phyloP scores from a whole-genome alignment of 148 eudicot species.

The Silene uniflora region DNA sequence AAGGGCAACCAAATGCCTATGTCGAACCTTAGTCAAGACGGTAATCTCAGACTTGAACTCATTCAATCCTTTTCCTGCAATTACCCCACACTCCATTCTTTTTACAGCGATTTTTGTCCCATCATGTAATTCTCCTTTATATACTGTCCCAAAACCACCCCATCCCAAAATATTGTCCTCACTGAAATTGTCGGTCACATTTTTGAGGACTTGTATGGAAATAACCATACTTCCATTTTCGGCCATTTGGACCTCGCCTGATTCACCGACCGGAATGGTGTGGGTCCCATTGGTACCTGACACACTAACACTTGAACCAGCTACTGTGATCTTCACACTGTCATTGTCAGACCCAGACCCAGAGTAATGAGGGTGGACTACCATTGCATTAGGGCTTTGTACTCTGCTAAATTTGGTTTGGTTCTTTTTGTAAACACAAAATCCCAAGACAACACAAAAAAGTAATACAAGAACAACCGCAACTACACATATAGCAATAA shows the following conservation, averaged over 20 bases:
- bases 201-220: constrained; percentile 36
- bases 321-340: constrained; percentile 81
- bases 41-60: constrained; percentile 87
- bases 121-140: constrained; percentile 34
- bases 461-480: constrained; percentile 49
- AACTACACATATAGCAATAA: constrained; percentile 44
- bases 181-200: constrained; percentile 31
- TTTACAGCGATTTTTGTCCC: constrained; percentile 37
- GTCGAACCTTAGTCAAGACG: constrained; percentile 81
- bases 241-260: constrained; percentile 69
- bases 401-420: constrained; percentile 65
- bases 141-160: constrained; percentile 36
- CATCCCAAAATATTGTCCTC: constrained; percentile 31
- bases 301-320: constrained; percentile 80
- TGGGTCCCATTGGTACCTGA: constrained; percentile 56
- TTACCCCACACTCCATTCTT: constrained; percentile 61
- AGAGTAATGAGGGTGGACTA: constrained; percentile 78
- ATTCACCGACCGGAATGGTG: constrained; percentile 43
- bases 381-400: constrained; percentile 82
- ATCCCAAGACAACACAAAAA: constrained; percentile 47
- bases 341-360: constrained; percentile 83
- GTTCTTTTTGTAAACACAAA: constrained; percentile 58
- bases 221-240: constrained; percentile 47
- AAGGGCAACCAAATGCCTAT: constrained; percentile 84
- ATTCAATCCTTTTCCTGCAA: constrained; percentile 60